Percentiles rank a stretch among this genome's conserved stretches.
Conservation (phyloP, 192 early-diverging fungal species). For the Gamsiella multidivaricata region DNA sequence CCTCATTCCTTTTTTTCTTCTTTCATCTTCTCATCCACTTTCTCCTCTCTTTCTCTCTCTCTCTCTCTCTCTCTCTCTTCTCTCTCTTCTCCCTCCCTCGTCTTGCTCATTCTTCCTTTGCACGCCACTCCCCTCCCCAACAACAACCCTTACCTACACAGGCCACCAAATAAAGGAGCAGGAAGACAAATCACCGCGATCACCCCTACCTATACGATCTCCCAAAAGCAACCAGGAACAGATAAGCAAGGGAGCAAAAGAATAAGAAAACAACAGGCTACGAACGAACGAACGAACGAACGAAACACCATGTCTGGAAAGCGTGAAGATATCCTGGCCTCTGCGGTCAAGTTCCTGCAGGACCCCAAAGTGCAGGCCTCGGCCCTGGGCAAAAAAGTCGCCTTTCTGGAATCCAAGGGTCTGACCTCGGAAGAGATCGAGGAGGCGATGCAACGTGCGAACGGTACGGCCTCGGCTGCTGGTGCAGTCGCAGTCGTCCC, state of each 20-base stretch:
- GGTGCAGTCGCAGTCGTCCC: slow-evolving; percentile 2
- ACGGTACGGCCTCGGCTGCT: slow-evolving; percentile 48
- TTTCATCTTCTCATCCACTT: background rate
- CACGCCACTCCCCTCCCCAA: background rate
- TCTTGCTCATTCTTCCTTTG: slow-evolving; percentile 1
- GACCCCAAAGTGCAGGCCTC: slow-evolving; percentile 93
- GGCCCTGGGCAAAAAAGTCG: slow-evolving; percentile 88
- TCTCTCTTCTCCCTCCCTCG: background rate
- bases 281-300: too few species aligned
- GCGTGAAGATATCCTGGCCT: slow-evolving; percentile 80
- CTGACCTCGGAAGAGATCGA: slow-evolving; percentile 93
- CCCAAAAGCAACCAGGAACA: too few species aligned
- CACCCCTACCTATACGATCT: too few species aligned
- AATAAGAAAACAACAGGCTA: too few species aligned
- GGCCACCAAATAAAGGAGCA: background rate
- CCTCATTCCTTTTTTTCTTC: background rate
- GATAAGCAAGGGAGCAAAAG: too few species aligned
- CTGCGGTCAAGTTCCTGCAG: slow-evolving; percentile 91
- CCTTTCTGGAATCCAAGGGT: slow-evolving; percentile 98
- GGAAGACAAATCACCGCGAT: background rate
- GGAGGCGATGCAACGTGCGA: slow-evolving; percentile 78
- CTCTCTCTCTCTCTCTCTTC: background rate
- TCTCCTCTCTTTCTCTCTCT: slow-evolving; percentile 3
- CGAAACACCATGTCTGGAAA: slow-evolving; percentile 55
- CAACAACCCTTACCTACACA: background rate